phyloP scores from a whole-genome alignment of 2,329 filamentous ascomycete species.

The Ceratocystis variospora region DNA sequence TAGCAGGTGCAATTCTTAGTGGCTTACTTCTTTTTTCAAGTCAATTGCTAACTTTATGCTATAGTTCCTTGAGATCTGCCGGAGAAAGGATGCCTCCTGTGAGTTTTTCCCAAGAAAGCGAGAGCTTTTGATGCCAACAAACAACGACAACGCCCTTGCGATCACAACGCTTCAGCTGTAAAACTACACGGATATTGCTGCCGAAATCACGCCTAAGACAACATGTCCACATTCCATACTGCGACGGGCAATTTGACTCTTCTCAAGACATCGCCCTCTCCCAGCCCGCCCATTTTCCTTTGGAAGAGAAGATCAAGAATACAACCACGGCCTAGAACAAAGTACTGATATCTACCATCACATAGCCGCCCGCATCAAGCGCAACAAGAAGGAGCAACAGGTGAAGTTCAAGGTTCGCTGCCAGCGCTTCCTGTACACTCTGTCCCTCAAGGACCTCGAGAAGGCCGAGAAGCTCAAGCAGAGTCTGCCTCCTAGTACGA shows the following conservation, averaged over 20 bases:
- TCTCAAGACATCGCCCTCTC: background rate
- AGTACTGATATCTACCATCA: conserved; percentile 8
- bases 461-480: conserved; percentile 99
- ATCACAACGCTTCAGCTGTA: conserved; percentile 7
- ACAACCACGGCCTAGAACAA: background rate
- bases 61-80: conserved; percentile 99
- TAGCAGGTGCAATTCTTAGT: background rate
- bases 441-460: conserved; percentile 94
- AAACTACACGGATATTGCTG: background rate
- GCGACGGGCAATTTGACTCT: background rate
- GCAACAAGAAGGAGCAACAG: conserved; percentile 77
- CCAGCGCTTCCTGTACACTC: conserved; percentile 90
- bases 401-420: conserved; percentile 99
- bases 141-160: background rate
- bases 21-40: background rate
- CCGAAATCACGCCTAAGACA: background rate
- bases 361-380: conserved; percentile 82
- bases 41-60: conserved; percentile 14
- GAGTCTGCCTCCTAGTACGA: conserved; percentile 89
- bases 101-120: conserved; percentile 31
- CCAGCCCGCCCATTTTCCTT: background rate
- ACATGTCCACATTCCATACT: background rate
- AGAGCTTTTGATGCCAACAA: background rate
- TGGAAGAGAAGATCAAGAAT: background rate
- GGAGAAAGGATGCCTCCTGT: conserved; percentile 99